These are phyloP conservation scores for Globisporangium lucens DNA, from an alignment of 352 stramenopile species.

Conservation along the genomic window DNA sequence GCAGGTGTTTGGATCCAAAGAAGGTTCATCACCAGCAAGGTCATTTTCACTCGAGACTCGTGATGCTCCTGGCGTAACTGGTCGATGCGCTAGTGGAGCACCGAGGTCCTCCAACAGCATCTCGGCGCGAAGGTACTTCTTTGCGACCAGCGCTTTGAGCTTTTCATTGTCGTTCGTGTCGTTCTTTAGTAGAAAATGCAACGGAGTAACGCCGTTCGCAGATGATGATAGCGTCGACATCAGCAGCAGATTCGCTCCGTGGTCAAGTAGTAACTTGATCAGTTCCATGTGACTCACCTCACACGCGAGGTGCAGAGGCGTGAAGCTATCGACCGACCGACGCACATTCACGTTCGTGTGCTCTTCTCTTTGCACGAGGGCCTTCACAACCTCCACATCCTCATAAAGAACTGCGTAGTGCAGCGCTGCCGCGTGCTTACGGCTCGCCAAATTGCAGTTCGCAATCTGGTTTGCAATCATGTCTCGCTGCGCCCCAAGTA, in stretches of 20 bases:
- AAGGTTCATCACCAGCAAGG: background rate
- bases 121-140: constrained; percentile 37
- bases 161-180: constrained; percentile 45
- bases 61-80: background rate
- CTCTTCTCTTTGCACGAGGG: constrained; percentile 28
- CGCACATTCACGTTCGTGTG: constrained; percentile 58
- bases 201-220: constrained; percentile 37
- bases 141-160: constrained; percentile 37
- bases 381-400: constrained; percentile 33
- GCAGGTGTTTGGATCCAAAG: background rate
- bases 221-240: constrained; percentile 39
- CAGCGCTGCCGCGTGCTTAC: constrained; percentile 51
- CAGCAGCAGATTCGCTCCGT: constrained; percentile 49
- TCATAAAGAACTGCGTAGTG: constrained; percentile 72
- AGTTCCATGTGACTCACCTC: constrained; percentile 51
- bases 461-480: constrained; percentile 19
- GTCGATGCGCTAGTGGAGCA: constrained; percentile 12
- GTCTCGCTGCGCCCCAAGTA: constrained; percentile 26
- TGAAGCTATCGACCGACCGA: constrained; percentile 58
- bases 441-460: constrained; percentile 22
- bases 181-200: constrained; percentile 51
- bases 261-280: constrained; percentile 42
- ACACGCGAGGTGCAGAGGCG: constrained; percentile 62
- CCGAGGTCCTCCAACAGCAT: constrained; percentile 40
- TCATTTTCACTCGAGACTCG: background rate